phyloP scores from a whole-genome alignment of 345 rosid genomes.

The Turritis glabra region DNA sequence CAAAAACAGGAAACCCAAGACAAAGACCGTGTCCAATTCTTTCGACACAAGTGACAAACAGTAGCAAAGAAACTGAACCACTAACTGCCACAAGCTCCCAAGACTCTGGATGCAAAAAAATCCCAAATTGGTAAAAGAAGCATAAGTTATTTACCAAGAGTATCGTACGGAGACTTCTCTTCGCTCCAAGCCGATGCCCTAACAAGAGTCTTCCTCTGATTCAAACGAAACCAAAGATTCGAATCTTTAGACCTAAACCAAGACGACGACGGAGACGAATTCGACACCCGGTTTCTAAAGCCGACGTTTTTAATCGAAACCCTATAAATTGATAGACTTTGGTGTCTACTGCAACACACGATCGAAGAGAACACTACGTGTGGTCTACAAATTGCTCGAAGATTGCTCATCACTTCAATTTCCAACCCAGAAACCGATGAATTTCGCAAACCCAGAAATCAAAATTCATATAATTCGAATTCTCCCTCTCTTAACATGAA shows the following conservation, averaged over 20 bases:
- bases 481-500: not conserved
- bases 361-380: conserved; percentile 60
- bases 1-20: not conserved
- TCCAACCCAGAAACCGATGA: conserved; percentile 1
- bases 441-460: conserved; percentile 24
- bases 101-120: no score
- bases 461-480: conserved; percentile 27
- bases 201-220: conserved; percentile 60
- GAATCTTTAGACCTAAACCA: conserved; percentile 46
- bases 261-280: conserved; percentile 44
- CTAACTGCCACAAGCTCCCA: not conserved
- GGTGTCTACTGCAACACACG: conserved; percentile 49
- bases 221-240: conserved; percentile 54
- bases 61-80: not conserved
- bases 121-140: not conserved
- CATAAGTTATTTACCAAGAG: conserved; percentile 61
- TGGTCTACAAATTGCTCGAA: conserved; percentile 67
- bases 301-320: conserved; percentile 56
- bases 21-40: not conserved
- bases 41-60: not conserved
- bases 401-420: conserved; percentile 51
- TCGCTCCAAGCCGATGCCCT: conserved; percentile 71
- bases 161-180: conserved; percentile 83
- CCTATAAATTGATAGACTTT: conserved; percentile 48
- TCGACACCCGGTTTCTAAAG: conserved; percentile 40